phyloP scores from a whole-genome alignment of 495 filamentous ascomycete genomes.

The Penicillium turbatum region DNA sequence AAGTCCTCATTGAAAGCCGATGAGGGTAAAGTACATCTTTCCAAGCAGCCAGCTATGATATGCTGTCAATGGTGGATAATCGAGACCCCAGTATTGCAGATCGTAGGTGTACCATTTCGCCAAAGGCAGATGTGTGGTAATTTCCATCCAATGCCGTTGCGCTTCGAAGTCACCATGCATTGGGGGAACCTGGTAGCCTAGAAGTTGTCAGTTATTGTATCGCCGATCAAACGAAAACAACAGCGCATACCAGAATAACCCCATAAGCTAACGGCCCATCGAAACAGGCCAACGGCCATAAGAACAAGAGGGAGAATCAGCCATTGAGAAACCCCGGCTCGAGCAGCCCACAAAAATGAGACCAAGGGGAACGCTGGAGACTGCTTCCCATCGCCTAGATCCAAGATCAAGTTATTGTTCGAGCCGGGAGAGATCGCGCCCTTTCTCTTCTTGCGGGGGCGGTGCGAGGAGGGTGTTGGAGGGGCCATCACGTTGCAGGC shows the following conservation, averaged over 20 bases:
- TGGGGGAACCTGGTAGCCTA: slow-evolving; percentile 75
- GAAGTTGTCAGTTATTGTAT: slow-evolving; percentile 13
- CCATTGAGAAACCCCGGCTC: slow-evolving; percentile 86
- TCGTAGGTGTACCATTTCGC: slow-evolving; percentile 98
- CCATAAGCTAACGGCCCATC: slow-evolving; percentile 90
- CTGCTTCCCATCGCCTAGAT: slow-evolving; percentile 36
- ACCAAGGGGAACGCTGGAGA: slow-evolving; percentile 76
- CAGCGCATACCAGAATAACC: slow-evolving; percentile 75
- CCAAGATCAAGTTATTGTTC: slow-evolving; percentile 49
- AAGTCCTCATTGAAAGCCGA: background rate
- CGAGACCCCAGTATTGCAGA: slow-evolving; percentile 93
- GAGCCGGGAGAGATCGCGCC: slow-evolving; percentile 43
- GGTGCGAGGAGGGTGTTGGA: slow-evolving; percentile 42
- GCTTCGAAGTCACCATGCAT: slow-evolving; percentile 98
- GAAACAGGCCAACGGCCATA: slow-evolving; percentile 85
- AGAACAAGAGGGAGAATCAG: slow-evolving; percentile 78
- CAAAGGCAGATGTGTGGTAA: slow-evolving; percentile 81
- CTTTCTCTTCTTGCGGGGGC: slow-evolving; percentile 58
- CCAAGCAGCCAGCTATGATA: slow-evolving; percentile 96
- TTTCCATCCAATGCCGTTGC: slow-evolving; percentile 97
- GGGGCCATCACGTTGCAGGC: slow-evolving; percentile 29
- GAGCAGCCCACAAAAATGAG: slow-evolving; percentile 86
- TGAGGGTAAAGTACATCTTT: slow-evolving; percentile 56
- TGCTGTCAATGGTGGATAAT: slow-evolving; percentile 95
- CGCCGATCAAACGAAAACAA: background rate